Percentiles rank a stretch among this genome's conserved stretches.
These are phyloP conservation scores for Schizophyllum commune DNA, from an alignment of 1,284 basidiomycete genomes.

Conservation along the genomic window DNA sequence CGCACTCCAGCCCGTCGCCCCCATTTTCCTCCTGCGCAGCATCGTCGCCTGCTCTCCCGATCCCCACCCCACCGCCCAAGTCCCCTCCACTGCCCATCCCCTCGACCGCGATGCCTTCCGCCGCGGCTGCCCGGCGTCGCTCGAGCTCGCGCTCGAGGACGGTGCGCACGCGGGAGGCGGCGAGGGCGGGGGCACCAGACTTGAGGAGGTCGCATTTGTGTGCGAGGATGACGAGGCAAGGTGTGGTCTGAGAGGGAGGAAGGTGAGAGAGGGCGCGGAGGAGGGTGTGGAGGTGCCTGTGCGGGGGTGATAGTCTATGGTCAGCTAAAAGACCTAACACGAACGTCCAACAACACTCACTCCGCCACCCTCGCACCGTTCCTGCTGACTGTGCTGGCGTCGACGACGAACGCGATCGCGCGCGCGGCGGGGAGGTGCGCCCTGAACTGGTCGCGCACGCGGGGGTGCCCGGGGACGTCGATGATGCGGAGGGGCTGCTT, in stretches of 20 bases:
- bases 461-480: constrained; percentile 74
- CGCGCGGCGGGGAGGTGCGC: constrained; percentile 56
- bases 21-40: constrained; percentile 29
- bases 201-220: constrained; percentile 71
- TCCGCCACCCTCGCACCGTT: constrained; percentile 68
- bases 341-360: constrained; percentile 35
- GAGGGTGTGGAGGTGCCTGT: constrained; percentile 64
- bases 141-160: constrained; percentile 77
- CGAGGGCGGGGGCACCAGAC: constrained; percentile 38
- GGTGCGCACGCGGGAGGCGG: constrained; percentile 59
- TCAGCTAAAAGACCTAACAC: not conserved
- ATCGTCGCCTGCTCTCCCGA: constrained; percentile 28
- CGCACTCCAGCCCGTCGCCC: constrained; percentile 47
- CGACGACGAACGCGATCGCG: constrained; percentile 67
- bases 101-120: constrained; percentile 60
- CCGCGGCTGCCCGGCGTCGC: constrained; percentile 56
- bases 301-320: not conserved
- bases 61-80: too few species aligned
- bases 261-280: constrained; percentile 63
- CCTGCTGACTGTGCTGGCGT: constrained; percentile 65
- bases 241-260: constrained; percentile 56
- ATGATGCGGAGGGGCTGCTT: constrained; percentile 45
- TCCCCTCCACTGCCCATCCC: constrained; percentile 49
- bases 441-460: constrained; percentile 62
- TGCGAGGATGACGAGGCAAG: constrained; percentile 57